Evolutionary conservation across 2,329 filamentous ascomycete genomes (phyloP), one percentile per base, ranked within the genome.

Genomic region (Gaeumannomyces tritici): DNA sequence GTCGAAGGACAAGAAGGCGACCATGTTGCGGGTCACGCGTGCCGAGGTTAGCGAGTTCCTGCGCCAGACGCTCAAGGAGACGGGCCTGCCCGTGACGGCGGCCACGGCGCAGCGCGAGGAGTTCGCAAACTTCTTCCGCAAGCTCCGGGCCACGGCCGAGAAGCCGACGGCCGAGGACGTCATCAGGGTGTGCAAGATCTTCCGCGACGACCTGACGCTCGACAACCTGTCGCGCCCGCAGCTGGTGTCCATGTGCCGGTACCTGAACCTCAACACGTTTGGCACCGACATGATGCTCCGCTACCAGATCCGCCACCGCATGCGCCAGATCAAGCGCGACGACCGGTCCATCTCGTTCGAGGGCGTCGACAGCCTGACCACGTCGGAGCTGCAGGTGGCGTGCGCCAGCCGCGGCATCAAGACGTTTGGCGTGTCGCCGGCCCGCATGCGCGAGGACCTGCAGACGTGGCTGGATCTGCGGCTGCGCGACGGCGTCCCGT

Each of bases 261-360:
- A 99, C 80, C 93, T 99, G 88, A 97, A 96, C 77, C 84, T 99
- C 63, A 95, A 93, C 79, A 93, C 92, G 0, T 97, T 98, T 70
- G 95, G 95, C 67, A 98, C 95, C 27, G 95, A 99, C 76, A 91
- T 92, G 75, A 96, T 99, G 89, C 87, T 99, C 61, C 90, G 95
- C 62, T 99, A 99, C 78, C 92, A 96, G 74, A 87, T 99, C 70
- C 91, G 95, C 63, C 93, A 98, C 77, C 90, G 93, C 66, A 99
- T 99, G 95, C 87, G 93, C 70, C 95, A 99, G 77, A 98, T 98
- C 82, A 99, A 99, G 86, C 89, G 93, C 66, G 95, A 99, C 72
- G 95, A 99, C 77, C 88, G 88, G 67, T 92, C 93, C 66, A 99
- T 99, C 73, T 89, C 87, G 73, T 96, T 89, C 72, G 95, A 99